A percentile compares a stretch with the other conserved stretches of the same genome.
Conservation (phyloP, 2,329 filamentous ascomycete species). For the Stromatinia cepivora region DNA sequence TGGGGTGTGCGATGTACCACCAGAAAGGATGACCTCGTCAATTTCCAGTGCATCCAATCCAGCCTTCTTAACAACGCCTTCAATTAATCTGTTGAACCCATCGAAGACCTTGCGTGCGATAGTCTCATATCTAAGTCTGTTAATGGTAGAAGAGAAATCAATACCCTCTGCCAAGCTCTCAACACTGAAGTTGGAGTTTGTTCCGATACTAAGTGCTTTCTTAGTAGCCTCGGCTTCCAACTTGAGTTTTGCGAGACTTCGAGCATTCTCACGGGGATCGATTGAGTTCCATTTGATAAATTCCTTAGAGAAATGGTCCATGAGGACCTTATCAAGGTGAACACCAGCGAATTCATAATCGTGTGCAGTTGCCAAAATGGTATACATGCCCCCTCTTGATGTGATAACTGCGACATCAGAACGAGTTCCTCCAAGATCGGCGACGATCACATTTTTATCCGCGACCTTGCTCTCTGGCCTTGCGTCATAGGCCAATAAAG, state of each 20-base stretch:
- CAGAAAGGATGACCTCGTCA: constrained; percentile 90
- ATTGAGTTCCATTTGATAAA: constrained; percentile 91
- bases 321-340: constrained; percentile 83
- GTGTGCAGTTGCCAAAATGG: constrained; percentile 86
- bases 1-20: constrained; percentile 89
- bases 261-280: constrained; percentile 79
- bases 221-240: constrained; percentile 88
- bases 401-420: constrained; percentile 90
- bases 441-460: constrained; percentile 90
- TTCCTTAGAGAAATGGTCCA: constrained; percentile 98
- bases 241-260: constrained; percentile 87
- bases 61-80: constrained; percentile 86
- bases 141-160: constrained; percentile 90
- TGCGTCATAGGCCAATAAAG: constrained; percentile 88
- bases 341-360: constrained; percentile 92
- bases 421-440: constrained; percentile 88
- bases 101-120: constrained; percentile 83
- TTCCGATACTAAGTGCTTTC: constrained; percentile 85
- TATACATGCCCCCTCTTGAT: constrained; percentile 94
- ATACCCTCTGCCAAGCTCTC: constrained; percentile 86
- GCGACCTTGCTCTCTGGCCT: constrained; percentile 69
- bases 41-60: constrained; percentile 89
- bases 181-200: constrained; percentile 87
- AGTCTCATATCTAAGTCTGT: constrained; percentile 90
- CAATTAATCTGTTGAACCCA: constrained; percentile 82